These are phyloP conservation scores for Pholiota molesta DNA, from an alignment of 768 basidiomycete species.

Conservation along the genomic window DNA sequence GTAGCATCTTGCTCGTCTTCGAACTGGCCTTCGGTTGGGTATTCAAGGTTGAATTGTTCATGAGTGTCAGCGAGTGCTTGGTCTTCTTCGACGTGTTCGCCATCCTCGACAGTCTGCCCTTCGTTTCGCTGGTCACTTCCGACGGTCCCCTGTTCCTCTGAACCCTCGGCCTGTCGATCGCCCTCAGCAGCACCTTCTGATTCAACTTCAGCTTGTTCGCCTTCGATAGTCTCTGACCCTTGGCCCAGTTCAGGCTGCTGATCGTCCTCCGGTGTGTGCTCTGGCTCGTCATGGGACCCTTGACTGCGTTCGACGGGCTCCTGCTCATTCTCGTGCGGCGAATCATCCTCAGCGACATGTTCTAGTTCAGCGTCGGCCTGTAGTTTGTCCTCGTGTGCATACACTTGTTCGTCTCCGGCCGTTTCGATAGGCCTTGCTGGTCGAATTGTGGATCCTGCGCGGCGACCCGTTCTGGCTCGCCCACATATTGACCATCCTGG, in stretches of 20 bases:
- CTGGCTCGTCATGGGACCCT: neutral
- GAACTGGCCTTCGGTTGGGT: neutral
- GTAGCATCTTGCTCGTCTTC: neutral
- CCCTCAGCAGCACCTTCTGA: neutral
- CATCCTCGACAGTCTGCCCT: neutral
- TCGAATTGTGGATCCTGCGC: neutral
- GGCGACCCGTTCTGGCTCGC: neutral
- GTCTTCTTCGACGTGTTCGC: neutral
- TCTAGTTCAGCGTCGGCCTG: neutral
- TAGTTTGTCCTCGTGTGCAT: neutral
- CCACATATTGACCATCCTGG: neutral
- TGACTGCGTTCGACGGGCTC: neutral
- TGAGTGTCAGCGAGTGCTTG: neutral
- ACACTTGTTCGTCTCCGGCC: neutral
- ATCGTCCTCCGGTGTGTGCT: neutral
- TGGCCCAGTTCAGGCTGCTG: neutral
- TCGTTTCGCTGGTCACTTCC: neutral
- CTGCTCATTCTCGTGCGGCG: neutral
- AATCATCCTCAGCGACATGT: neutral
- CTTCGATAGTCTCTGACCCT: neutral
- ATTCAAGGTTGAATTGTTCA: neutral
- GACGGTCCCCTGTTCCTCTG: neutral
- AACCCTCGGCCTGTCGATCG: neutral
- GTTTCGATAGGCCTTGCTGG: neutral
- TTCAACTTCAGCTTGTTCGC: neutral